Percentiles rank a stretch among this genome's conserved stretches.
These are phyloP conservation scores for Epichloe elymi DNA, from an alignment of 2,329 filamentous ascomycete genomes.

Conservation along the genomic window DNA sequence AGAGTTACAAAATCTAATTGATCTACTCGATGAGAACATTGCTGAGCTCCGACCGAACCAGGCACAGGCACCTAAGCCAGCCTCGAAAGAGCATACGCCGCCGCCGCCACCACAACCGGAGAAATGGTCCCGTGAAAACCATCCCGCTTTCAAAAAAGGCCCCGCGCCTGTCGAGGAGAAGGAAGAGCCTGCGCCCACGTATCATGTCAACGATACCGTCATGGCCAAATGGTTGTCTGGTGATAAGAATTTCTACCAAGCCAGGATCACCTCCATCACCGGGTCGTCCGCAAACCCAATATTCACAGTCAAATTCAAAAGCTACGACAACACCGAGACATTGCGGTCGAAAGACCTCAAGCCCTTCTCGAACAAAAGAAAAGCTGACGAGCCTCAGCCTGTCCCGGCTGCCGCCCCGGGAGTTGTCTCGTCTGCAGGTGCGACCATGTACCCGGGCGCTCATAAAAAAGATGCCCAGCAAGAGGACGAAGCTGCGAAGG, in stretches of 20 bases:
- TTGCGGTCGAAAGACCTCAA: constrained; percentile 72
- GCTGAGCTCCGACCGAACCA: constrained; percentile 55
- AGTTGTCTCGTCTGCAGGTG: constrained; percentile 41
- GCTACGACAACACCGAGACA: constrained; percentile 75
- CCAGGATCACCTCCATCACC: constrained; percentile 84
- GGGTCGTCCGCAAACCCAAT: constrained; percentile 83
- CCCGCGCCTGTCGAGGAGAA: constrained; percentile 34
- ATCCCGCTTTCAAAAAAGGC: constrained; percentile 56
- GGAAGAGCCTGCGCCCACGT: constrained; percentile 41
- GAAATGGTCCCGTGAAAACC: constrained; percentile 72
- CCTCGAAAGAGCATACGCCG: constrained; percentile 31
- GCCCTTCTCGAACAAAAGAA: constrained; percentile 68
- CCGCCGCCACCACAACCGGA: constrained; percentile 39
- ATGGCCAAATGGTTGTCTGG: constrained; percentile 84
- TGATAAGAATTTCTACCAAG: constrained; percentile 83
- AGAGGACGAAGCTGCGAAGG: constrained; percentile 54
- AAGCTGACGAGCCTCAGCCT: constrained; percentile 64
- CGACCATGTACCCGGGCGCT: constrained; percentile 47
- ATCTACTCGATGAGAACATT: constrained; percentile 65
- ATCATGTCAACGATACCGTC: constrained; percentile 80
- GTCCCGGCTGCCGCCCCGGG: constrained; percentile 26
- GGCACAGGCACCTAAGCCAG: constrained; percentile 30
- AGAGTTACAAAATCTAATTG: constrained; percentile 73
- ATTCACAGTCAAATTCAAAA: constrained; percentile 91
- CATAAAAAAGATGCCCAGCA: constrained; percentile 49